Conservation (phyloP, 345 rosid species). For the Mercurialis annua region DNA sequence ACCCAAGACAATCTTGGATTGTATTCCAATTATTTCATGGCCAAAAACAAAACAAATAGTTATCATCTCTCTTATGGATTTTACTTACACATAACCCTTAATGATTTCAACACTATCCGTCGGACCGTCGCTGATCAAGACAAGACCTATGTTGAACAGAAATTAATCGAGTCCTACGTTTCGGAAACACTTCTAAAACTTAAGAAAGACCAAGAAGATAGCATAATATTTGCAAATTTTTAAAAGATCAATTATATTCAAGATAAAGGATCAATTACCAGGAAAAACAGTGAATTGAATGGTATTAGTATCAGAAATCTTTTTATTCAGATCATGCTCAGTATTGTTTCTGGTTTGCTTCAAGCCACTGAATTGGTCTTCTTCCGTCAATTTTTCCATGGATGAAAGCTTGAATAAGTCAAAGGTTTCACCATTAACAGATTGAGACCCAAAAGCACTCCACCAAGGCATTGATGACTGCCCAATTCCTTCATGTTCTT, state of each 20-base stretch:
- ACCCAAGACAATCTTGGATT: no score
- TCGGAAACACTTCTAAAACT: no score
- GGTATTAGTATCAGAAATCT: slow-evolving; percentile 17
- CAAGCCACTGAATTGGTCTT: slow-evolving; percentile 30
- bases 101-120: no score
- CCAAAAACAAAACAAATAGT: no score
- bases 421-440: slow-evolving; percentile 42
- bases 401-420: slow-evolving; percentile 44
- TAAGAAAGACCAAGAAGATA: background rate
- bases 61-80: no score
- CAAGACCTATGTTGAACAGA: no score
- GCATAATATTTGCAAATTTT: background rate
- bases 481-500: slow-evolving; percentile 63
- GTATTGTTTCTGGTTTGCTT: slow-evolving; percentile 29
- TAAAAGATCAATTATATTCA: background rate
- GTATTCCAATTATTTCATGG: no score
- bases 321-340: slow-evolving; percentile 42
- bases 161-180: no score
- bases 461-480: slow-evolving; percentile 64
- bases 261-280: slow-evolving; percentile 38
- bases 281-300: slow-evolving; percentile 57
- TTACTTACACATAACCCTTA: no score
- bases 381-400: slow-evolving; percentile 33
- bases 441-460: slow-evolving; percentile 54
- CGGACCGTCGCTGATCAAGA: no score